A percentile compares a stretch with the other conserved stretches of the same genome.
Evolutionary conservation across 495 filamentous ascomycete species (phyloP).

Genomic region (Peziza echinospora): DNA sequence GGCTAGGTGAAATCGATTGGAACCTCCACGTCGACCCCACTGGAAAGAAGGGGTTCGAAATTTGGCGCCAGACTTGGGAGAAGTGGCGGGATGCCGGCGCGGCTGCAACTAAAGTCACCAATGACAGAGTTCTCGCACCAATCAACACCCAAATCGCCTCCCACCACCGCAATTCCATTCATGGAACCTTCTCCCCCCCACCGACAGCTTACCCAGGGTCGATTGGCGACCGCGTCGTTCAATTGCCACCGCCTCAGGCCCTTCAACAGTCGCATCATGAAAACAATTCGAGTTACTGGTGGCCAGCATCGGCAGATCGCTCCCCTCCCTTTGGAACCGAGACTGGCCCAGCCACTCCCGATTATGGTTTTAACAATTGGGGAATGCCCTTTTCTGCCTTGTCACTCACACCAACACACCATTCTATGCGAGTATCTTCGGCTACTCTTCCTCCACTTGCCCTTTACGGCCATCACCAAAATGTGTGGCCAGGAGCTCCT

Average conservation of each 20-base stretch:
- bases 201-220: constrained; percentile 6
- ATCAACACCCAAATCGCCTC: constrained; percentile 40
- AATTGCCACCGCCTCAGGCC: constrained; percentile 29
- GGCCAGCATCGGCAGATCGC: constrained; percentile 33
- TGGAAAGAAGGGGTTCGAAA: constrained; percentile 56
- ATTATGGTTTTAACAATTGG: constrained; percentile 25
- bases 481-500: constrained; percentile 36
- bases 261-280: constrained; percentile 33
- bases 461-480: constrained; percentile 35
- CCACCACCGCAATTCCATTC: constrained; percentile 21
- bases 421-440: constrained; percentile 14
- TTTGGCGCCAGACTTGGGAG: constrained; percentile 71
- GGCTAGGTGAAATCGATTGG: constrained; percentile 70
- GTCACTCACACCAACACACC: constrained; percentile 21
- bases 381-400: constrained; percentile 23
- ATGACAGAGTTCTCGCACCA: constrained; percentile 29
- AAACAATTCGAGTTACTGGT: constrained; percentile 31
- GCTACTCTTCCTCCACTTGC: constrained; percentile 23
- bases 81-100: constrained; percentile 42
- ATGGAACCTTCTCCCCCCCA: constrained; percentile 21
- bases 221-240: constrained; percentile 21
- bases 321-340: constrained; percentile 46
- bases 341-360: constrained; percentile 41
- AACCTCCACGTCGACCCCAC: constrained; percentile 72
- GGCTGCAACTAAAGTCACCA: constrained; percentile 9